phyloP scores from a whole-genome alignment of 345 rosid genomes.

The Bruguiera sexangula region DNA sequence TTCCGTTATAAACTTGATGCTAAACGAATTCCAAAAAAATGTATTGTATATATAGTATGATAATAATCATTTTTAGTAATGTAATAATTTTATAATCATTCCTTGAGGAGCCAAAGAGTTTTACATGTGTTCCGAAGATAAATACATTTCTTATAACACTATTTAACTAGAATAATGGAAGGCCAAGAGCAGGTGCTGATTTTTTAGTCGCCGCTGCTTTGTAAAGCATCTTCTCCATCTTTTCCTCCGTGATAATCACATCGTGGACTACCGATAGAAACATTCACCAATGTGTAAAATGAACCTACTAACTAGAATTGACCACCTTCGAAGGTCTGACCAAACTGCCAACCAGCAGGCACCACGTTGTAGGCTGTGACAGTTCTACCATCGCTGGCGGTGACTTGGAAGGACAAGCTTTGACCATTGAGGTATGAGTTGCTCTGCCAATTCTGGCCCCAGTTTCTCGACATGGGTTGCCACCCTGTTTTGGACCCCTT shows the following conservation, averaged over 20 bases:
- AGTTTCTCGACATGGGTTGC: slow-evolving; percentile 62
- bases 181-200: not conserved
- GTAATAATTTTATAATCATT: no score
- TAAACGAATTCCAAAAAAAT: no score
- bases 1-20: no score
- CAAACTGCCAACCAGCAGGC: slow-evolving; percentile 54
- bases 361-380: slow-evolving; percentile 45
- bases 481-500: slow-evolving; percentile 53
- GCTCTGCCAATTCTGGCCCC: slow-evolving; percentile 73
- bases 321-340: slow-evolving; percentile 52
- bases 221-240: not conserved
- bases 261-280: not conserved
- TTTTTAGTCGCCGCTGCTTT: not conserved
- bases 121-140: no score
- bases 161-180: not conserved
- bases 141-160: not conserved
- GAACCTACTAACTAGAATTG: slow-evolving; percentile 33
- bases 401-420: slow-evolving; percentile 49
- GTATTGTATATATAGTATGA: no score
- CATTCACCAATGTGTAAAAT: no score
- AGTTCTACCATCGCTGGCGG: slow-evolving; percentile 44
- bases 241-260: not conserved
- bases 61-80: no score
- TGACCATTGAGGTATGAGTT: slow-evolving; percentile 47
- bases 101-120: no score